These are phyloP conservation scores for Penstemon barbatus DNA, from an alignment of 257 asterid genomes.

Conservation along the genomic window DNA sequence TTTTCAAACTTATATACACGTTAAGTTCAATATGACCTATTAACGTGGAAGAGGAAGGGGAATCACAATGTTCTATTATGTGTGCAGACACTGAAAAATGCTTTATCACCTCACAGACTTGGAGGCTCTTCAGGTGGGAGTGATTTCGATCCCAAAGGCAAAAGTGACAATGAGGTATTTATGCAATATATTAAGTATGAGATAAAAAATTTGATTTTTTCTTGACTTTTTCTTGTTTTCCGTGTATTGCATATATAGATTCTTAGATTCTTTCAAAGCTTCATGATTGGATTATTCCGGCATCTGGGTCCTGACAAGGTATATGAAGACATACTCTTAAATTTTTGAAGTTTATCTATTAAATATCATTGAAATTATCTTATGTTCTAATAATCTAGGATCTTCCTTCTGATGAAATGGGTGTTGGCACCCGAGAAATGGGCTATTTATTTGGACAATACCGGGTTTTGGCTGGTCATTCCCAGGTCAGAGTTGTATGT, in stretches of 20 bases:
- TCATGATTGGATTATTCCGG: slow-evolving; percentile 92
- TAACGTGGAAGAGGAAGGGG: neutral
- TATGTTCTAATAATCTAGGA: slow-evolving; percentile 54
- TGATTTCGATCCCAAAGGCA: slow-evolving; percentile 95
- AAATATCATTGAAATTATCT: slow-evolving; percentile 24
- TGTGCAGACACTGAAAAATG: slow-evolving; percentile 87
- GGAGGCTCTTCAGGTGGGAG: slow-evolving; percentile 99
- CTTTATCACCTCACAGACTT: slow-evolving; percentile 91
- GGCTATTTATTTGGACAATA: slow-evolving; percentile 95
- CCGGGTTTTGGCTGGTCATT: slow-evolving; percentile 87
- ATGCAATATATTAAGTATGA: slow-evolving; percentile 24
- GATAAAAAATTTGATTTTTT: slow-evolving; percentile 6
- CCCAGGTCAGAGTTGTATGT: slow-evolving; percentile 61
- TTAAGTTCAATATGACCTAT: too few species aligned
- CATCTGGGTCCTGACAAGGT: slow-evolving; percentile 97
- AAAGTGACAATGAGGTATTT: slow-evolving; percentile 80
- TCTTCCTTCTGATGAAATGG: slow-evolving; percentile 97
- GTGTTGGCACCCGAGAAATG: slow-evolving; percentile 97
- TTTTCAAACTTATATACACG: neutral
- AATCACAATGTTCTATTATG: slow-evolving; percentile 34
- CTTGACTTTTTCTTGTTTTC: slow-evolving; percentile 23
- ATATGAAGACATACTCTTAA: slow-evolving; percentile 27
- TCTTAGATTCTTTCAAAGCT: slow-evolving; percentile 93
- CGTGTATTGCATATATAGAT: slow-evolving; percentile 47
- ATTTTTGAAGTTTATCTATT: slow-evolving; percentile 12